Base-by-base conservation (phyloP, 495 filamentous ascomycete genomes). In the Neurospora sp. region DNA sequence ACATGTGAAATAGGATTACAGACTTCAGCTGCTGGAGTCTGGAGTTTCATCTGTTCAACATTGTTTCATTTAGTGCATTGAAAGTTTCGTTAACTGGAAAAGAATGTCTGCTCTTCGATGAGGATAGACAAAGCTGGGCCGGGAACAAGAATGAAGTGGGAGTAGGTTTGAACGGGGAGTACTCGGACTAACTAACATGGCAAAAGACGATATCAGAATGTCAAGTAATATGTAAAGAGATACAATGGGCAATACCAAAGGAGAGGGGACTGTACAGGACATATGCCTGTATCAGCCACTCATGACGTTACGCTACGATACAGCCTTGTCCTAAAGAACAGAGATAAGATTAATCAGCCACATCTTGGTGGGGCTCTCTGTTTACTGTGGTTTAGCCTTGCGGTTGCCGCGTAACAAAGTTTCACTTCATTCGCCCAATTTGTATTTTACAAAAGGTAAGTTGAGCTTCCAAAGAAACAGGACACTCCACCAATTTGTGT, bases 401-500 rank as follows among this genome's bases (percentile, higher is more conserved):
- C 27, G 22, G 22, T 65, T 65, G 27, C 53, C 53, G 22, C 22
- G 53, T 61, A 61, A 61, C 53, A 65, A 65, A 65, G 53, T 65
- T 35, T 65, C 53, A 35, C n/a, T 35, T 45, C 42, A 69, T 71
- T 71, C 53, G 71, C 59, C 71, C 53, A 71, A 16, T 65, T 65
- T 8, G 53, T 65, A 65, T 65, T 65, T 65, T 65, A 65, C 10
- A 2, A 16, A 31, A 65, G 53, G 53, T 65, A 8, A 35, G 27
- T 65, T 14, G 53, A 65, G 5, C 47, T 61, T 35, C 27, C 27
- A 61, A 14, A 53, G 10, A 27, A 5, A 65, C 53, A 65, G 53
- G 53, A 65, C 53, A 65, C 53, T 65, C 53, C 53, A 16, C 27
- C 53, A 65, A 31, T 31, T 91, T 0, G 90, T 93, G 74, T 82